phyloP scores from a whole-genome alignment of 768 basidiomycete genomes.

The Heimioporus sp. region DNA sequence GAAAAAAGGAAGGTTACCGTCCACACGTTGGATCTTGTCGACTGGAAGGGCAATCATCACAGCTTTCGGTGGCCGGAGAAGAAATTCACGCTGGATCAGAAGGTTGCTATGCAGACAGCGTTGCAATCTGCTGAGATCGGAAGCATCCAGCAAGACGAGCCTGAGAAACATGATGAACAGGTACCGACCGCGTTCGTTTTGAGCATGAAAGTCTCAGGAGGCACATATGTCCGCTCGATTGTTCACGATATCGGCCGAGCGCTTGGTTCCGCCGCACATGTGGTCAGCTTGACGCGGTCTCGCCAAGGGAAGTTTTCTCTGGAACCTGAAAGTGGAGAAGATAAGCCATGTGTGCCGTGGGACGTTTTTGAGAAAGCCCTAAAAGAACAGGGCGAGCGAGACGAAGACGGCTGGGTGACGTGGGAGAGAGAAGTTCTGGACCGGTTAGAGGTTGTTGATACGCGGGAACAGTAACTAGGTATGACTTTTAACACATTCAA shows the following conservation, averaged over 20 bases:
- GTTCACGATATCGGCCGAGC: slow-evolving; percentile 89
- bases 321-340: slow-evolving; percentile 47
- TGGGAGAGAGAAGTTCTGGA: slow-evolving; percentile 87
- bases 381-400: slow-evolving; percentile 48
- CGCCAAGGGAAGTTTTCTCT: slow-evolving; percentile 82
- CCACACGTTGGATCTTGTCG: slow-evolving; percentile 72
- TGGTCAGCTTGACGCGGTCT: slow-evolving; percentile 86
- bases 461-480: slow-evolving; percentile 11
- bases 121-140: slow-evolving; percentile 48
- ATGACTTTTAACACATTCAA: no score
- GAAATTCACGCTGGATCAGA: slow-evolving; percentile 64
- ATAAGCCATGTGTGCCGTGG: slow-evolving; percentile 69
- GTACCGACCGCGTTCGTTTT: slow-evolving; percentile 79
- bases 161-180: slow-evolving; percentile 33
- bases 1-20: slow-evolving; percentile 82
- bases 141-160: slow-evolving; percentile 33
- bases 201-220: slow-evolving; percentile 91
- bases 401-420: slow-evolving; percentile 63
- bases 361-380: slow-evolving; percentile 65
- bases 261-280: slow-evolving; percentile 87
- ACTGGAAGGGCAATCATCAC: slow-evolving; percentile 80
- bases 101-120: slow-evolving; percentile 64
- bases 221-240: slow-evolving; percentile 95
- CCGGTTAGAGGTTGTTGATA: slow-evolving; percentile 56
- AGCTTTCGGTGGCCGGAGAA: slow-evolving; percentile 74